phyloP scores from a whole-genome alignment of 495 filamentous ascomycete species.

The Hypomontagnella monticulosa region DNA sequence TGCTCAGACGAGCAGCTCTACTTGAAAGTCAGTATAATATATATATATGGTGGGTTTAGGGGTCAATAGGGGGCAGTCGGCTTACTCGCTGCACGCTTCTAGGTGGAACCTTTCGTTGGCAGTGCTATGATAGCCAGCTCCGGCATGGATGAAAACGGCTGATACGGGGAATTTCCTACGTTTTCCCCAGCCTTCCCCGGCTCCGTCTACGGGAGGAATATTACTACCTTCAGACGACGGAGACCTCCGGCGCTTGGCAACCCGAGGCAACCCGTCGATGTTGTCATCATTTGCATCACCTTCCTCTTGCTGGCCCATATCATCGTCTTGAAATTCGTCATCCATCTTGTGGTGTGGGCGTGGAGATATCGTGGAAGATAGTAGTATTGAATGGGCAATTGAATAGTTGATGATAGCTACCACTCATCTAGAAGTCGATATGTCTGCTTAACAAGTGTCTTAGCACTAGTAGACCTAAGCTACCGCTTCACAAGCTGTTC shows the following conservation, averaged over 20 bases:
- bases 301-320: background rate
- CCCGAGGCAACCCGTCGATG: slow-evolving; percentile 18
- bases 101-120: slow-evolving; percentile 87
- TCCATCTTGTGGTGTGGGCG: slow-evolving; percentile 15
- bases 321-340: background rate
- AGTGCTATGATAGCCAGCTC: slow-evolving; percentile 90
- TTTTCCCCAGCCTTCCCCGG: slow-evolving; percentile 29
- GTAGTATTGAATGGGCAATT: background rate
- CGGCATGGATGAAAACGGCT: slow-evolving; percentile 95
- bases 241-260: slow-evolving; percentile 9
- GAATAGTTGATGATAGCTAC: background rate
- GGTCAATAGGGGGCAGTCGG: background rate
- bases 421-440: slow-evolving; percentile 10
- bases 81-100: slow-evolving; percentile 86
- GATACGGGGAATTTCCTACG: slow-evolving; percentile 47
- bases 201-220: slow-evolving; percentile 34
- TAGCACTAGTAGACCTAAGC: background rate
- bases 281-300: slow-evolving; percentile 13
- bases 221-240: slow-evolving; percentile 4
- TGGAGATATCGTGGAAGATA: background rate
- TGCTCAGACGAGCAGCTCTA: slow-evolving; percentile 83
- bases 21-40: background rate
- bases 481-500: background rate
- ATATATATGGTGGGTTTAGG: too few relatives aligned
- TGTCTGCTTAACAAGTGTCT: slow-evolving; percentile 13